Evolutionary conservation across 2,329 filamentous ascomycete genomes (phyloP), one percentile per base, ranked within the genome.

Genomic region (Ambrosiella beaveri): DNA sequence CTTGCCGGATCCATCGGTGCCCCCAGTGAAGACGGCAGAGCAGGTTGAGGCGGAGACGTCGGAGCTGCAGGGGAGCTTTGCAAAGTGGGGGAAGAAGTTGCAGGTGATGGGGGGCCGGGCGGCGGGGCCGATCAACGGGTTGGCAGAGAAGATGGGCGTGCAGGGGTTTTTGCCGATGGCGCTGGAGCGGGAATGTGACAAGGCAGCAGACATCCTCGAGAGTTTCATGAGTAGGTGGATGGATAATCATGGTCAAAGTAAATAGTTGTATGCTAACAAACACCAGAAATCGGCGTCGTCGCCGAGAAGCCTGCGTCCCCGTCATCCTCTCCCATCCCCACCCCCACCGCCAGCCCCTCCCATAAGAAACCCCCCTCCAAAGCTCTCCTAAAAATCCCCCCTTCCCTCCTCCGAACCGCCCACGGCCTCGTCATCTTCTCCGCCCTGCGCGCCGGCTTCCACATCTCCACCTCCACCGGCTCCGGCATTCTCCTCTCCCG

Each of bases 151-250:
- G 70, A 74, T 95, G 41, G 88, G 88, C n/a, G 71, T 71, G 53
- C 88, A 95, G 69, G 85, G 86, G 19, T 95, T 95, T 70, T 85
- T 90, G 78, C 89, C 89, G 1, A 87, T 85, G 57, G 84, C 84
- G 1, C 74, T 95, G 63, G 89, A 95, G 67, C 88, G 88, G 69
- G 90, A 95, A 72, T 86, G 85, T 64, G 88, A 95, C 70, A 95
- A 95, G 73, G 88, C 88, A 0, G 88, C 89, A 39, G 75, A 86
- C 11, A 95, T 95, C 53, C 69, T 95, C 35, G 80, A 80, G 66
- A 86, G 82, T 62, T 96, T 96, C 70, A 95, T 88, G 74, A 93
- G 83, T 86, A 75, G 65, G 81, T 69, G 7, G 59, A 68, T 62
- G 60, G 57, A 44, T 61, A 44, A 38, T 3, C n/a, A 56, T 55